These are phyloP conservation scores for Chlorella ohadii DNA, from an alignment of 139 green algal species.

Conservation along the genomic window DNA sequence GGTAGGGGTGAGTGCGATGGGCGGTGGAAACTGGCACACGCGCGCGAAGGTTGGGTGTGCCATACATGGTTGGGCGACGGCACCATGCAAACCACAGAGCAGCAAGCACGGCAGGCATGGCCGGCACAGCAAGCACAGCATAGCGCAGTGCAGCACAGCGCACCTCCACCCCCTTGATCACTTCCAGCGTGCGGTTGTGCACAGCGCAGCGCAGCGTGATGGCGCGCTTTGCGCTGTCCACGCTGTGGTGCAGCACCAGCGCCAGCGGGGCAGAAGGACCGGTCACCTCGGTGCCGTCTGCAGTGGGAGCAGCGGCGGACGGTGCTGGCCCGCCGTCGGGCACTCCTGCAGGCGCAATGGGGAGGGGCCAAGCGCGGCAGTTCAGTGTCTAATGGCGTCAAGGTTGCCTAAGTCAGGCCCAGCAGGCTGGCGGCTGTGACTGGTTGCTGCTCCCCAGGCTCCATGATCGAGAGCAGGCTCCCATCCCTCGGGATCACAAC, in stretches of 20 bases:
- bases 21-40: too few relatives aligned
- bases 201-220: slow-evolving; percentile 38
- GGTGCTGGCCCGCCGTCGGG: background rate
- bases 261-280: slow-evolving; percentile 32
- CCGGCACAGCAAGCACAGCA: background rate
- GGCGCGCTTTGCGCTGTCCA: slow-evolving; percentile 16
- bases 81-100: background rate
- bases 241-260: slow-evolving; percentile 28
- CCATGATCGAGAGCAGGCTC: too few relatives aligned
- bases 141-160: too few relatives aligned
- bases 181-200: slow-evolving; percentile 42
- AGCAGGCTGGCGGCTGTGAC: too few relatives aligned
- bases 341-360: background rate
- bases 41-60: too few relatives aligned
- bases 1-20: background rate
- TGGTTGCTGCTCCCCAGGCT: too few relatives aligned
- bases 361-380: too few relatives aligned
- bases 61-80: too few relatives aligned
- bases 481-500: background rate
- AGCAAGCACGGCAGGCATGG: too few relatives aligned
- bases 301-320: background rate
- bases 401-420: too few relatives aligned
- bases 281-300: slow-evolving; percentile 26
- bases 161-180: slow-evolving; percentile 43
- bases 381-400: too few relatives aligned